phyloP scores from a whole-genome alignment of 176 grass and related monocot genomes.

The Carex littledalei region DNA sequence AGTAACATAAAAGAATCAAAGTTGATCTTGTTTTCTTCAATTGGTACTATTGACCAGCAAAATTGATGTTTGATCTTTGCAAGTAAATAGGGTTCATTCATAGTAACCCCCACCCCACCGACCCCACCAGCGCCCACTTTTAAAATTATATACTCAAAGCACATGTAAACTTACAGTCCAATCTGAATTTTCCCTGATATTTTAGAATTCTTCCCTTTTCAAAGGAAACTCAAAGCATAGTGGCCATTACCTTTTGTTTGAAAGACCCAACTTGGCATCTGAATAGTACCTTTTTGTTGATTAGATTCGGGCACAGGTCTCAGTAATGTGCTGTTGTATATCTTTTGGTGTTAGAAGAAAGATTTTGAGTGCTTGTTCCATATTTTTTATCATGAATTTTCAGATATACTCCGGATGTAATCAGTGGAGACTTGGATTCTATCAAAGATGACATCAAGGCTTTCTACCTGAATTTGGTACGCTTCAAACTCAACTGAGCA shows the following conservation, averaged over 20 bases:
- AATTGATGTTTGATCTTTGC: neutral
- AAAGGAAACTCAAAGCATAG: too few species aligned
- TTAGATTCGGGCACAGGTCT: too few species aligned
- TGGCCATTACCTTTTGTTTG: too few species aligned
- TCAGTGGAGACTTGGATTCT: constrained; percentile 97
- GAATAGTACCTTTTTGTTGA: too few species aligned
- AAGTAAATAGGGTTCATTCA: neutral
- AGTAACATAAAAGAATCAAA: neutral
- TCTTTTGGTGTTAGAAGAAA: constrained; percentile 3
- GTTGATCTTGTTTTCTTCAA: neutral
- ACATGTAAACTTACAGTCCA: too few species aligned
- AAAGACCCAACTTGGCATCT: too few species aligned
- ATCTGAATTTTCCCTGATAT: too few species aligned
- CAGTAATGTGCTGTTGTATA: neutral
- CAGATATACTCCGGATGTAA: constrained; percentile 43
- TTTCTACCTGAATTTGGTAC: constrained; percentile 87
- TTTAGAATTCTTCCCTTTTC: too few species aligned
- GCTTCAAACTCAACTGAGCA: neutral
- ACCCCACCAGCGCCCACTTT: too few species aligned
- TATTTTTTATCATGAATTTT: neutral
- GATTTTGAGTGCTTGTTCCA: neutral
- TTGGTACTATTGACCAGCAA: neutral
- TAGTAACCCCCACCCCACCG: neutral
- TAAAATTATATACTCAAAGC: too few species aligned
- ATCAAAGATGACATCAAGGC: constrained; percentile 81